phyloP scores from a whole-genome alignment of 352 stramenopile genomes.

The Globisporangium okanoganense region DNA sequence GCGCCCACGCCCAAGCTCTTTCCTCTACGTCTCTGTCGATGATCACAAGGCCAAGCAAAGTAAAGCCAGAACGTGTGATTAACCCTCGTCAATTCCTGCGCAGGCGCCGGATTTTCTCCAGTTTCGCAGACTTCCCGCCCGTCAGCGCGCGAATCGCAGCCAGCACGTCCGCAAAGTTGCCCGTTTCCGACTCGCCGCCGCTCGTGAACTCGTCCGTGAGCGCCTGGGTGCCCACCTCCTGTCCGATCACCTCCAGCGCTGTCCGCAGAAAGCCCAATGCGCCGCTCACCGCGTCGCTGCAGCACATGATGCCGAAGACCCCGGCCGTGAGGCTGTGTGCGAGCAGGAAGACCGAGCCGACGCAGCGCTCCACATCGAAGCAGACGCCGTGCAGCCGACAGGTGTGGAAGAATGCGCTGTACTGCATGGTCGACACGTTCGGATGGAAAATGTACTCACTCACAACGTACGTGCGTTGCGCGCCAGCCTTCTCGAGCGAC shows the following conservation, averaged over 20 bases:
- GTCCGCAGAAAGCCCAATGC: conserved; percentile 58
- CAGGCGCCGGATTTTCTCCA: conserved; percentile 36
- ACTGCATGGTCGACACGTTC: conserved; percentile 73
- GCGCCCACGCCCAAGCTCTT: not conserved
- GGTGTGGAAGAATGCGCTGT: conserved; percentile 84
- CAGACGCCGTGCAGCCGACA: conserved; percentile 86
- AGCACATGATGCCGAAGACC: conserved; percentile 67
- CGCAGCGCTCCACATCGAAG: conserved; percentile 68
- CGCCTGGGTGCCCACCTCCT: conserved; percentile 48
- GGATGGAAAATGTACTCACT: conserved; percentile 78
- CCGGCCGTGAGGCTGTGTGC: conserved; percentile 77
- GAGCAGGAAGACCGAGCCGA: conserved; percentile 74
- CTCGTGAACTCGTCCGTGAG: conserved; percentile 14
- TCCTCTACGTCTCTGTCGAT: conserved; percentile 2
- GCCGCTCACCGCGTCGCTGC: conserved; percentile 43
- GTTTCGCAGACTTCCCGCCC: conserved; percentile 33
- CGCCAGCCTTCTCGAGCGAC: conserved; percentile 14
- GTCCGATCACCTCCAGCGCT: conserved; percentile 70
- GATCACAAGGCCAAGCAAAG: not conserved
- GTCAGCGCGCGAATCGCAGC: conserved; percentile 40
- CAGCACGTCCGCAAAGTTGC: conserved; percentile 67
- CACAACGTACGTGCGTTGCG: conserved; percentile 56
- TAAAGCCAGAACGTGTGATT: not conserved
- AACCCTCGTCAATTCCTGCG: conserved; percentile 14
- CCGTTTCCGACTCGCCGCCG: conserved; percentile 12